Conservation (phyloP, 2,329 filamentous ascomycete species). For the Talaromyces sp. region DNA sequence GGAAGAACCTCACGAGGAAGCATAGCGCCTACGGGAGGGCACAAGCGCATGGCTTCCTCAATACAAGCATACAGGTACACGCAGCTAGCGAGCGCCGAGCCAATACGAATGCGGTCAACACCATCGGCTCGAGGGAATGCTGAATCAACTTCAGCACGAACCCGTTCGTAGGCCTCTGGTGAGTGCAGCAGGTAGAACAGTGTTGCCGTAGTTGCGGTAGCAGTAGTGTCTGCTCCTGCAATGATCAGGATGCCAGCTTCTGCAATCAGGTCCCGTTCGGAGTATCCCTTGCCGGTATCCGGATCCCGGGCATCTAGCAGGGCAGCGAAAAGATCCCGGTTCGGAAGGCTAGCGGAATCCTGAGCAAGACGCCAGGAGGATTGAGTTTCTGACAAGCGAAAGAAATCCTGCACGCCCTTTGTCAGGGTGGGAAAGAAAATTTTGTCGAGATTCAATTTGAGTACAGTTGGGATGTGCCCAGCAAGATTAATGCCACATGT, state of each 20-base stretch:
- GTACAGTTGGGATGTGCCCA: neutral
- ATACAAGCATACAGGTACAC: neutral
- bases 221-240: constrained; percentile 1
- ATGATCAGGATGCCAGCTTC: neutral
- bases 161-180: neutral
- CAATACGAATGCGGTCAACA: neutral
- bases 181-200: neutral
- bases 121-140: neutral
- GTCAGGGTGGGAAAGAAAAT: neutral
- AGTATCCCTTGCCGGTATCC: neutral
- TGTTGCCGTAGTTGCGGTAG: neutral
- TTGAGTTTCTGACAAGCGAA: neutral
- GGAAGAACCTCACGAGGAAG: constrained; percentile 27
- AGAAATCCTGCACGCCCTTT: neutral
- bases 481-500: neutral
- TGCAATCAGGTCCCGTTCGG: neutral
- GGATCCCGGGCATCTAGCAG: neutral
- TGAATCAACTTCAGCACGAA: neutral
- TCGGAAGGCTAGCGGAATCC: neutral
- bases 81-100: neutral
- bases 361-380: neutral
- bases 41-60: constrained; percentile 3
- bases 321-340: neutral
- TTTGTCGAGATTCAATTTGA: neutral
- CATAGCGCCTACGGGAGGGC: constrained; percentile 11